Conservation (phyloP, 768 basidiomycete genomes). For the Naganishia kalamii region DNA sequence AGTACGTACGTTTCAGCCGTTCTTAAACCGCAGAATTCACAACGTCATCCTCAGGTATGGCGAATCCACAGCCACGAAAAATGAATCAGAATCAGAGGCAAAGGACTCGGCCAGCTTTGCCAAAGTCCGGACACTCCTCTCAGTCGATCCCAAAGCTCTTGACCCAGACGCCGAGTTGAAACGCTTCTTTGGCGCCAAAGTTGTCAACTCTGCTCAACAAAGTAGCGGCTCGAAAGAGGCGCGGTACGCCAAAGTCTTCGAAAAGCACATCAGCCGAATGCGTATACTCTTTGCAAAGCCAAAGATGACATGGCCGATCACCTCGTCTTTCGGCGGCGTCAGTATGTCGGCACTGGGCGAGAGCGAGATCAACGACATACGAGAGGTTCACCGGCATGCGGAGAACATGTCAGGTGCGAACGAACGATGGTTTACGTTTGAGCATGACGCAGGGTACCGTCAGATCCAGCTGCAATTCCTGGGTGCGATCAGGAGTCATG, state of each 20-base stretch:
- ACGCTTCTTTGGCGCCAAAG: slow-evolving; percentile 87
- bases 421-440: slow-evolving; percentile 84
- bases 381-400: background rate
- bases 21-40: background rate
- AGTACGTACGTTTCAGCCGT: slow-evolving; percentile 49
- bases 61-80: background rate
- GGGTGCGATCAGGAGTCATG: slow-evolving; percentile 70
- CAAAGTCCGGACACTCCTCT: slow-evolving; percentile 52
- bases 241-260: slow-evolving; percentile 27
- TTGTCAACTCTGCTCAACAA: slow-evolving; percentile 52
- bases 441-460: slow-evolving; percentile 77
- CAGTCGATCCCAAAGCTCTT: slow-evolving; percentile 73
- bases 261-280: slow-evolving; percentile 36
- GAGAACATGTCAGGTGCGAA: slow-evolving; percentile 45
- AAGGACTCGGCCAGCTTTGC: background rate
- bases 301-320: slow-evolving; percentile 65
- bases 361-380: slow-evolving; percentile 54
- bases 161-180: slow-evolving; percentile 86
- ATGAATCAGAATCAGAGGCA: background rate
- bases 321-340: slow-evolving; percentile 55
- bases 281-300: slow-evolving; percentile 73
- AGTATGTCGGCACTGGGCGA: slow-evolving; percentile 57
- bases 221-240: slow-evolving; percentile 25
- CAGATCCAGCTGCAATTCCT: slow-evolving; percentile 74
- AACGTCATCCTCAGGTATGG: background rate